phyloP scores from a whole-genome alignment of 331 rosid species.

The Cydonia oblonga region DNA sequence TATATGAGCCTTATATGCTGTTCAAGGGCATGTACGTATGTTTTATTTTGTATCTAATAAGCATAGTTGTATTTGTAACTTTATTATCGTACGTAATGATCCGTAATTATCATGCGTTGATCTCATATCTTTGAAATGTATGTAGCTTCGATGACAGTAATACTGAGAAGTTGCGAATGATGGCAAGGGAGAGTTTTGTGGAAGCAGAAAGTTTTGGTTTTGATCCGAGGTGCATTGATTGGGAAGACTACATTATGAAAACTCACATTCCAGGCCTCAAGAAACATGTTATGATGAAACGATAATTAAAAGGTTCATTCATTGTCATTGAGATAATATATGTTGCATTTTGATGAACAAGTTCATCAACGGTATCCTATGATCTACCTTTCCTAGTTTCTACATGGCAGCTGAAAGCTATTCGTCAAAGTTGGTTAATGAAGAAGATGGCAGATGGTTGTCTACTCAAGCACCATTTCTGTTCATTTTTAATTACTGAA shows the following conservation, averaged over 20 bases:
- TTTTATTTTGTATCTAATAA: background rate
- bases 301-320: no score
- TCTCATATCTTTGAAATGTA: background rate
- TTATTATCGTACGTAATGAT: background rate
- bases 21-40: slow-evolving; percentile 47
- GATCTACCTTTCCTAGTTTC: no score
- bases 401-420: no score
- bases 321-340: no score
- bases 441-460: no score
- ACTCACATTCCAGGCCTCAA: slow-evolving; percentile 13
- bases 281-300: slow-evolving; percentile 4
- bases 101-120: background rate
- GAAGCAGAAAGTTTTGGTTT: background rate
- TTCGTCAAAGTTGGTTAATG: no score
- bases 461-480: no score
- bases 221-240: slow-evolving; percentile 13
- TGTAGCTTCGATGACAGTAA: slow-evolving; percentile 18
- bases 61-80: background rate
- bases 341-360: no score
- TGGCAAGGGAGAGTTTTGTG: background rate
- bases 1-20: slow-evolving; percentile 49
- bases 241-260: slow-evolving; percentile 14
- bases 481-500: no score
- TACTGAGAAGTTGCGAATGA: background rate
- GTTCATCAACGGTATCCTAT: no score